Percentiles rank a stretch among this genome's conserved stretches.
Evolutionary conservation across 257 asterid genomes (phyloP).

Genomic region (Ehretia macrophylla): DNA sequence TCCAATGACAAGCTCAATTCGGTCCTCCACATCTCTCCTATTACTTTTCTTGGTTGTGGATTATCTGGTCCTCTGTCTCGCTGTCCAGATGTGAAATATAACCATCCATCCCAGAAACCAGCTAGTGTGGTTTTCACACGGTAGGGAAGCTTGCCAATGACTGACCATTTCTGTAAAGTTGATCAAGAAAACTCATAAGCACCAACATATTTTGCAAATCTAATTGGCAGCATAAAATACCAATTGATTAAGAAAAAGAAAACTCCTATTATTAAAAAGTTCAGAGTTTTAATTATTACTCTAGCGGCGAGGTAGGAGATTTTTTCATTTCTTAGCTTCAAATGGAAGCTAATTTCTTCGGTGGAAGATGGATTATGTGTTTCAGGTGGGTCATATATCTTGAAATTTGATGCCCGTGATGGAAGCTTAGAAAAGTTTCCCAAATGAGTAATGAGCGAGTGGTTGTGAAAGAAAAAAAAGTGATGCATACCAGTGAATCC

Average conservation of each 20-base stretch:
- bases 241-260: not conserved
- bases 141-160: conserved; percentile 63
- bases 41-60: conserved; percentile 65
- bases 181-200: conserved; percentile 2
- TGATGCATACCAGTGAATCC: conserved; percentile 41
- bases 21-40: conserved; percentile 78
- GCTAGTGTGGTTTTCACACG: conserved; percentile 56
- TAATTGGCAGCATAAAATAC: too few species aligned
- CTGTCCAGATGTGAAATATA: conserved; percentile 81
- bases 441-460: too few species aligned
- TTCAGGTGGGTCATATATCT: too few species aligned
- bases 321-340: too few species aligned
- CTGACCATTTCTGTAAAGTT: conserved; percentile 57
- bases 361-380: too few species aligned
- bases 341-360: too few species aligned
- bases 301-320: too few species aligned
- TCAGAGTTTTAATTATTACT: too few species aligned
- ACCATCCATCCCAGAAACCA: conserved; percentile 62
- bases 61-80: conserved; percentile 75
- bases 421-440: too few species aligned
- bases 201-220: too few species aligned
- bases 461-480: not conserved
- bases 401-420: too few species aligned
- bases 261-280: too few species aligned
- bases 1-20: conserved; percentile 30